Evolutionary conservation across 345 rosid species (phyloP).

Genomic region (Sisymbrium altissimum): DNA sequence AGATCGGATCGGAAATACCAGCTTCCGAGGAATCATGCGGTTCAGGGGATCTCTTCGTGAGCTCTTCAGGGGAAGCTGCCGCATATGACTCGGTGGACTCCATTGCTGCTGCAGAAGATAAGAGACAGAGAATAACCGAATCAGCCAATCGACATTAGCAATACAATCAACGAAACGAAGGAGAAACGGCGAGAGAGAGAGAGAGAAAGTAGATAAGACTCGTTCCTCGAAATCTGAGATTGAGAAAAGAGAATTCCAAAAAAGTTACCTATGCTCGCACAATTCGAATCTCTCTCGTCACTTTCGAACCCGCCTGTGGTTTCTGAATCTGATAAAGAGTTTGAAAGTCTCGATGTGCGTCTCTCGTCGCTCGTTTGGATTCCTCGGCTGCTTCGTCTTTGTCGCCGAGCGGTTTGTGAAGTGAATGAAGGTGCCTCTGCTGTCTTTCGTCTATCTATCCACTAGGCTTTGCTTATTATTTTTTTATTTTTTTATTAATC

Average conservation of each 20-base stretch:
- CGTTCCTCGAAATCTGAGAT: slow-evolving; percentile 32
- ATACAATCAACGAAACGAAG: slow-evolving; percentile 10
- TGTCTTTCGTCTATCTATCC: slow-evolving; percentile 32
- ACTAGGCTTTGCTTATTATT: slow-evolving; percentile 29
- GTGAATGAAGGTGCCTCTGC: slow-evolving; percentile 36
- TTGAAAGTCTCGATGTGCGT: background rate
- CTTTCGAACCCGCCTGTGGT: slow-evolving; percentile 11
- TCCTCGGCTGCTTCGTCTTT: slow-evolving; percentile 36
- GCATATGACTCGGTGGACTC: slow-evolving; percentile 88
- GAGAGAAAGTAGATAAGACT: slow-evolving; percentile 5
- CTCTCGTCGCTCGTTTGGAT: background rate
- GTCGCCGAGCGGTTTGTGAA: slow-evolving; percentile 40
- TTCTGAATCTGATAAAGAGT: slow-evolving; percentile 4
- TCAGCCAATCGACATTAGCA: slow-evolving; percentile 16
- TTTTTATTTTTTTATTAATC: background rate
- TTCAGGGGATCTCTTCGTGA: slow-evolving; percentile 60
- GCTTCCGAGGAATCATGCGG: slow-evolving; percentile 64
- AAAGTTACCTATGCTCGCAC: slow-evolving; percentile 8
- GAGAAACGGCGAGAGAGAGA: background rate
- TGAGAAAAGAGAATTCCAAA: background rate
- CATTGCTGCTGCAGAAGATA: slow-evolving; percentile 43
- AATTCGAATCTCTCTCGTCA: slow-evolving; percentile 24
- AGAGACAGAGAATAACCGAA: background rate
- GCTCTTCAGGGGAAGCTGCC: slow-evolving; percentile 75
- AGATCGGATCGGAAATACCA: slow-evolving; percentile 63